Evolutionary conservation across 2,329 filamentous ascomycete genomes (phyloP), one percentile per base, ranked within the genome.

Genomic region (Ophiocordyceps unilateralis): DNA sequence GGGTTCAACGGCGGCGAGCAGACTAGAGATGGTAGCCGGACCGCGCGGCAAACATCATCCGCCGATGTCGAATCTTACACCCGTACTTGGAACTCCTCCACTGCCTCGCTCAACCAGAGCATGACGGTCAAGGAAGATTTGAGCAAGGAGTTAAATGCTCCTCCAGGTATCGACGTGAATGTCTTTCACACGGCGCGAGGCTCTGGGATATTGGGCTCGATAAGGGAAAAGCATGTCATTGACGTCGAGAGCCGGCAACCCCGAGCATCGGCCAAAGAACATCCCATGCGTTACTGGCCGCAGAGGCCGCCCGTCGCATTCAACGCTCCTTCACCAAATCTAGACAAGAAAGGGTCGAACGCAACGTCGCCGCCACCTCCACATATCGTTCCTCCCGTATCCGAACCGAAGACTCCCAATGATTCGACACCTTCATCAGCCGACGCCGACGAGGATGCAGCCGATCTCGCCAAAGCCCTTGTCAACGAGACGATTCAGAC

Each of bases 181-280:
- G 53, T 73, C 19, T 74, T 74, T 43, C 67, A 66, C 45, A 69
- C 68, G 2, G 52, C 50, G 14, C 57, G 59, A 22, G 68, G 65
- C 3, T 67, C 69, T 2, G 63, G 62, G 38, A 59, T 72, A 8
- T 43, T 73, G 32, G 55, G 60, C 1, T 60, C 61, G 1, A 20
- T 62, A n/a, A 50, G 55, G 19, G 58, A 59, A 34, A 51, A 54
- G 8, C 41, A 49, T 5, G 42, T 40, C 17, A 39, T 45, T 11
- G 44, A 44, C 4, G 40, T 45, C 5, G 41, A 43, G 7, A 48
- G 36, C 1, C 44, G 46, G 19, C 43, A 43, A 28, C 40, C 47
- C n/a, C 46, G 50, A 5, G 47, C 50, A 0, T 48, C 54, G 5
- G 48, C 51, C 12, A 63, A 62, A 45, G 60, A 62, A 22, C 61